phyloP scores from a whole-genome alignment of 2,329 filamentous ascomycete species.

The Rhynchosporium secalis region DNA sequence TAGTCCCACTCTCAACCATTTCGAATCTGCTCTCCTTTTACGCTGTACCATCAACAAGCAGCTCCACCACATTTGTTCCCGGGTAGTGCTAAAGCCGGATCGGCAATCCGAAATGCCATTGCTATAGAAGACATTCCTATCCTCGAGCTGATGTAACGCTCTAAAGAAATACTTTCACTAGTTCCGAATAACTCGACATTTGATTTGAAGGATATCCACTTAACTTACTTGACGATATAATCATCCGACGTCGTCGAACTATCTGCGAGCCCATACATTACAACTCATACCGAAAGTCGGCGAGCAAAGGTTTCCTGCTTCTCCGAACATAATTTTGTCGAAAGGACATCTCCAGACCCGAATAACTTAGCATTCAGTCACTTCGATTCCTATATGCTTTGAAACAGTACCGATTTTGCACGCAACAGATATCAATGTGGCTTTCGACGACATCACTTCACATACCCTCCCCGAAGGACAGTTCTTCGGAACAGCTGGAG shows the following conservation, averaged over 20 bases:
- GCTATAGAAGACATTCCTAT: neutral
- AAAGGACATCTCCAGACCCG: neutral
- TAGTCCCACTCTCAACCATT: slow-evolving; percentile 16
- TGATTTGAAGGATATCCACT: neutral
- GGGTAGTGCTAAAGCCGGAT: slow-evolving; percentile 4
- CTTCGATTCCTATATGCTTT: slow-evolving; percentile 2
- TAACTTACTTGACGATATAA: neutral
- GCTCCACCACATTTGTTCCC: slow-evolving; percentile 1
- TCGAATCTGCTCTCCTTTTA: slow-evolving; percentile 1
- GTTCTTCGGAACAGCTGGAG: neutral
- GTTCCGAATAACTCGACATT: neutral
- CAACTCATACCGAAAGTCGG: no score
- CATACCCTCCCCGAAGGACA: slow-evolving; percentile 15
- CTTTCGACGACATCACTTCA: slow-evolving; percentile 13
- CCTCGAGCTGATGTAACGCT: slow-evolving; percentile 8
- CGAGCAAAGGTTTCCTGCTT: no score
- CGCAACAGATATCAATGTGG: slow-evolving; percentile 21
- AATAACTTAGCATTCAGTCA: neutral
- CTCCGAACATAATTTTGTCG: neutral
- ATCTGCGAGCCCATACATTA: neutral
- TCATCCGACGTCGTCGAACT: neutral
- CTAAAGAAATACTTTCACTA: neutral
- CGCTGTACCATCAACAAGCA: neutral
- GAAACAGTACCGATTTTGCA: slow-evolving; percentile 5
- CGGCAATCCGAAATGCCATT: slow-evolving; percentile 8